Base-by-base conservation (phyloP, 495 filamentous ascomycete genomes). In the Apodospora peruviana region DNA sequence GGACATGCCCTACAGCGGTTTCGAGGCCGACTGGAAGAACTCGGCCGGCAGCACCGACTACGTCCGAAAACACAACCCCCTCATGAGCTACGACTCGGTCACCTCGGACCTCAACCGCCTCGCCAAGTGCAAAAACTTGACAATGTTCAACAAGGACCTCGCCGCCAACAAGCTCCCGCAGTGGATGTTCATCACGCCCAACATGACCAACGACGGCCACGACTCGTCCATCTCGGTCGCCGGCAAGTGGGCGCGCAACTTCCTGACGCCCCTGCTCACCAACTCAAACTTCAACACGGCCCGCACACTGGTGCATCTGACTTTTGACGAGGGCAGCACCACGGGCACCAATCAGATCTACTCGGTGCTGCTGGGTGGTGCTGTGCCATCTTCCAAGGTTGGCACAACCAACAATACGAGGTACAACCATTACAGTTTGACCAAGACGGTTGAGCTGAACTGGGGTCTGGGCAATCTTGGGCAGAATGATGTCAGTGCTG, bases 181-280 rank as follows among this genome's bases (percentile, higher is more conserved):
- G 59, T 86, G 81, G 80, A 76, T 81, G 59, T 87, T 88, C 61
- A 78, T 87, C 50, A 88, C 84, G 10, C 86, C 86, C 9, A 88
- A 88, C 72, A 87, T 88, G 84, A n/a, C 68, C 10, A 69, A 68
- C 50, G 74, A 81, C 59, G 86, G 78, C 16, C 85, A 90, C 55
- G 84, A 90, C 60, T 80, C 77, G 39, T 71, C 75, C 57, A 72
- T 89, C 46, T 77, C 76, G 21, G 70, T 78, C 40, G 81, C 81
- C 5, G 80, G 80, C 3, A 56, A 62, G 14, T 89, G 81, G 80
- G 66, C 80, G 5, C 71, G 71, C 23, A 64, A 55, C 40, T 88
- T 84, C 68, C 61, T 90, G 0, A 64, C 74, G 17, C 80, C 83
- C 1, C 75, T 89, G 32, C 73, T 88, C 17, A 58, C 71, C 7